phyloP scores from a whole-genome alignment of 805 yeast species.

The Lipomyces oligophaga region DNA sequence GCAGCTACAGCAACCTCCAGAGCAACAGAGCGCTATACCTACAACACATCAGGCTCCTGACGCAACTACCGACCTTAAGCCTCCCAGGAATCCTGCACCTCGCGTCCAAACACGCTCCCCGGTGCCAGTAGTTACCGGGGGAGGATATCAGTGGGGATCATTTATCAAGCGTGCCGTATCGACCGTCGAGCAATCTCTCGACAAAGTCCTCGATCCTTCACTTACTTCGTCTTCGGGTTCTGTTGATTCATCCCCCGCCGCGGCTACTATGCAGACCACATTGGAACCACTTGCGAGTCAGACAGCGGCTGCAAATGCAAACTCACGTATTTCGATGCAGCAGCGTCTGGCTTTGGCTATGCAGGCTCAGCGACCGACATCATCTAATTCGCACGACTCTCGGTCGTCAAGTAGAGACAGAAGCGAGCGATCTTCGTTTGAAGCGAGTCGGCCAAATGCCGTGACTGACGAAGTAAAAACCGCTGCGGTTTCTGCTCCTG shows the following conservation, averaged over 20 bases:
- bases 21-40: too few relatives aligned
- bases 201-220: constrained; percentile 37
- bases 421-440: too few relatives aligned
- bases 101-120: too few relatives aligned
- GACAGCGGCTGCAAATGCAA: constrained; percentile 38
- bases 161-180: constrained; percentile 43
- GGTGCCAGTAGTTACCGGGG: too few relatives aligned
- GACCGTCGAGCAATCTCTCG: constrained; percentile 42
- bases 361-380: constrained; percentile 19
- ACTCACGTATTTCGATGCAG: constrained; percentile 56
- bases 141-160: constrained; percentile 34
- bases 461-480: not conserved
- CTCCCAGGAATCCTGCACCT: too few relatives aligned
- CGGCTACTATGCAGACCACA: not conserved
- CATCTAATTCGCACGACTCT: not conserved
- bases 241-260: not conserved
- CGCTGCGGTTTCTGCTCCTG: not conserved
- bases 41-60: too few relatives aligned
- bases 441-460: too few relatives aligned
- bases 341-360: constrained; percentile 62
- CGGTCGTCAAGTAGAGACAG: constrained; percentile 3
- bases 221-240: constrained; percentile 1
- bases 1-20: too few relatives aligned
- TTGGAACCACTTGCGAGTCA: not conserved
- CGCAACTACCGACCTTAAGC: too few relatives aligned